phyloP scores from a whole-genome alignment of 2,329 filamentous ascomycete species.

The Pyrenochaeta sp. region DNA sequence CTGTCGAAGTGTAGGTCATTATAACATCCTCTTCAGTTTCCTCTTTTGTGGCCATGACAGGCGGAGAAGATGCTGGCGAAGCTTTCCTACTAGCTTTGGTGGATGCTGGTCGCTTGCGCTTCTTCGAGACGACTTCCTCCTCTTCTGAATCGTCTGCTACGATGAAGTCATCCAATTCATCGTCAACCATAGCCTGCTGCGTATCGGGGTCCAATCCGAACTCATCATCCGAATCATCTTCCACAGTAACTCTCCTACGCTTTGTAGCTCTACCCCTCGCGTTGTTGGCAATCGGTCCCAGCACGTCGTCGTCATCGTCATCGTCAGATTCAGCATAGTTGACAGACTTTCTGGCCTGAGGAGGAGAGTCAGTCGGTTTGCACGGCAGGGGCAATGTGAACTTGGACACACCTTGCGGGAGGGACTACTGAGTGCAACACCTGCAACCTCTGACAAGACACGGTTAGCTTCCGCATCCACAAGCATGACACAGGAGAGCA shows the following conservation, averaged over 20 bases:
- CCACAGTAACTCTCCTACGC: slow-evolving; percentile 68
- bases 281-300: slow-evolving; percentile 62
- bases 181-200: slow-evolving; percentile 63
- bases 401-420: slow-evolving; percentile 72
- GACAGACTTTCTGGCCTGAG: slow-evolving; percentile 68
- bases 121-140: slow-evolving; percentile 68
- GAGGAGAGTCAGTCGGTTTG: slow-evolving; percentile 12
- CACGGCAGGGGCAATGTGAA: background rate
- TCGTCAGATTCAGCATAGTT: slow-evolving; percentile 89
- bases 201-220: slow-evolving; percentile 68
- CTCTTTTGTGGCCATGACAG: slow-evolving; percentile 47
- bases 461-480: slow-evolving; percentile 53
- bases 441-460: slow-evolving; percentile 52
- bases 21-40: slow-evolving; percentile 64
- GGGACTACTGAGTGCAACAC: slow-evolving; percentile 71
- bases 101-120: slow-evolving; percentile 69
- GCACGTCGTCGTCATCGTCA: slow-evolving; percentile 72
- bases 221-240: slow-evolving; percentile 71
- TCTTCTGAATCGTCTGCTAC: slow-evolving; percentile 87
- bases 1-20: slow-evolving; percentile 71
- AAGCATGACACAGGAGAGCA: slow-evolving; percentile 53
- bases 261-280: slow-evolving; percentile 60
- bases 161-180: slow-evolving; percentile 89
- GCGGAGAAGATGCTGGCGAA: slow-evolving; percentile 56
- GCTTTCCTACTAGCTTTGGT: slow-evolving; percentile 69